These are phyloP conservation scores for Metschnikowia aberdeeniae DNA, from an alignment of 805 yeast genomes.

Conservation along the genomic window DNA sequence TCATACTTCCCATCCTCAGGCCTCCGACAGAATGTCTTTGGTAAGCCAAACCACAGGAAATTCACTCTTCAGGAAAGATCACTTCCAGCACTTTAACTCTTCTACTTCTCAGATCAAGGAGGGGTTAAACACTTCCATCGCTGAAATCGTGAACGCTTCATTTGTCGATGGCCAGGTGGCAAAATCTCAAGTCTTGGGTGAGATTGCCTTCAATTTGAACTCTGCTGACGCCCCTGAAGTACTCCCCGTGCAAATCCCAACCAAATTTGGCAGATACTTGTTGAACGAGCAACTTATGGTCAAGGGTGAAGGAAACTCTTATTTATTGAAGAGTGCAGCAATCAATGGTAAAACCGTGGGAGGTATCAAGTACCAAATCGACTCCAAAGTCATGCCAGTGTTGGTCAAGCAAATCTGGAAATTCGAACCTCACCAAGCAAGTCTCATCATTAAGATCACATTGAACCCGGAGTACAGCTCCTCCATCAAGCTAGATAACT, in stretches of 20 bases:
- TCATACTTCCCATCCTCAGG: slow-evolving; percentile 14
- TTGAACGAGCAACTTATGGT: slow-evolving; percentile 36
- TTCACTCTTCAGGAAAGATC: slow-evolving; percentile 44
- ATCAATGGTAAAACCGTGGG: slow-evolving; percentile 68
- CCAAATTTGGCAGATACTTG: slow-evolving; percentile 49
- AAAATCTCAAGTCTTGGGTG: slow-evolving; percentile 71
- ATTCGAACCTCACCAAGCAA: slow-evolving; percentile 77
- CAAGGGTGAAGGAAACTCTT: slow-evolving; percentile 28
- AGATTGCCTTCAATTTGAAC: slow-evolving; percentile 74
- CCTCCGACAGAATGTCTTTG: slow-evolving; percentile 18
- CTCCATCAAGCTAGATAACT: slow-evolving; percentile 49
- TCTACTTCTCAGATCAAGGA: slow-evolving; percentile 11
- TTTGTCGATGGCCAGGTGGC: slow-evolving; percentile 62
- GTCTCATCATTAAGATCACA: slow-evolving; percentile 71
- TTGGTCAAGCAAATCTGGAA: slow-evolving; percentile 83
- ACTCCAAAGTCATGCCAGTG: slow-evolving; percentile 54
- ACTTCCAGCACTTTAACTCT: slow-evolving; percentile 32
- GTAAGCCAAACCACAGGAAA: slow-evolving; percentile 40
- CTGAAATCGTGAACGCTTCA: slow-evolving; percentile 78
- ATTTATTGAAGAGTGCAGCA: slow-evolving; percentile 43
- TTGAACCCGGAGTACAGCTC: slow-evolving; percentile 46
- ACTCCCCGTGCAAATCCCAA: slow-evolving; percentile 37
- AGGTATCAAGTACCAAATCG: slow-evolving; percentile 70
- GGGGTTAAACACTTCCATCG: slow-evolving; percentile 79
- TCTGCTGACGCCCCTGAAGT: slow-evolving; percentile 22